phyloP scores from a whole-genome alignment of 768 basidiomycete genomes.

The Mycena metata region DNA sequence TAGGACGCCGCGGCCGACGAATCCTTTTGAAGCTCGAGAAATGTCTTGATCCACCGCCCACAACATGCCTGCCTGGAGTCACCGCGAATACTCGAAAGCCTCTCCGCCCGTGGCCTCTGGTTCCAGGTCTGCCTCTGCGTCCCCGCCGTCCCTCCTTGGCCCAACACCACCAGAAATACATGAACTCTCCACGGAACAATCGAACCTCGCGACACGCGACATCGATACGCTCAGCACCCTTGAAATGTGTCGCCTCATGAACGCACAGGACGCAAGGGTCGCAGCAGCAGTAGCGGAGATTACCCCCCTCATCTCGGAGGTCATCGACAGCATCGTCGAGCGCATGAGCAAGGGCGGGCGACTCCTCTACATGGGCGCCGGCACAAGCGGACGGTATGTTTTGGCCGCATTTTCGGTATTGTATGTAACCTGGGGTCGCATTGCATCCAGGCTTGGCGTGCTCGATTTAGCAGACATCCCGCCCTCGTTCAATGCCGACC shows the following conservation, averaged over 20 bases:
- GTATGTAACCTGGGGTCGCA: background rate
- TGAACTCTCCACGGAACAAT: slow-evolving; percentile 41
- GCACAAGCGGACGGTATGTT: slow-evolving; percentile 51
- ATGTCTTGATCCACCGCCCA: background rate
- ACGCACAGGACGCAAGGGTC: slow-evolving; percentile 45
- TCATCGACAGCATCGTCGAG: slow-evolving; percentile 48
- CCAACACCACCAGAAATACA: slow-evolving; percentile 14
- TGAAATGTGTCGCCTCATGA: slow-evolving; percentile 52
- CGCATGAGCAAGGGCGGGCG: slow-evolving; percentile 47
- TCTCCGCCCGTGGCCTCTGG: background rate
- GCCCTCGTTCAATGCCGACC: slow-evolving; percentile 36
- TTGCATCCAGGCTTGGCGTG: slow-evolving; percentile 45
- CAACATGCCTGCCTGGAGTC: slow-evolving; percentile 25
- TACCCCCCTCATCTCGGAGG: slow-evolving; percentile 45
- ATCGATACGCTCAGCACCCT: slow-evolving; percentile 49
- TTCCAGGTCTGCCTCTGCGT: background rate
- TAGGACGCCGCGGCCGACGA: slow-evolving; percentile 7
- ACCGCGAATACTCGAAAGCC: slow-evolving; percentile 5
- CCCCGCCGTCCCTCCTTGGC: background rate
- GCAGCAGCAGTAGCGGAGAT: slow-evolving; percentile 47
- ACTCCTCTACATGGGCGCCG: slow-evolving; percentile 52
- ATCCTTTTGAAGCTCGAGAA: background rate
- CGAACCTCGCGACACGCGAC: slow-evolving; percentile 42
- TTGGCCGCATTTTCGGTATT: background rate
- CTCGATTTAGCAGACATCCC: slow-evolving; percentile 48